phyloP scores from a whole-genome alignment of 2,329 filamentous ascomycete species.

The Rhinocladiella mackenziei region DNA sequence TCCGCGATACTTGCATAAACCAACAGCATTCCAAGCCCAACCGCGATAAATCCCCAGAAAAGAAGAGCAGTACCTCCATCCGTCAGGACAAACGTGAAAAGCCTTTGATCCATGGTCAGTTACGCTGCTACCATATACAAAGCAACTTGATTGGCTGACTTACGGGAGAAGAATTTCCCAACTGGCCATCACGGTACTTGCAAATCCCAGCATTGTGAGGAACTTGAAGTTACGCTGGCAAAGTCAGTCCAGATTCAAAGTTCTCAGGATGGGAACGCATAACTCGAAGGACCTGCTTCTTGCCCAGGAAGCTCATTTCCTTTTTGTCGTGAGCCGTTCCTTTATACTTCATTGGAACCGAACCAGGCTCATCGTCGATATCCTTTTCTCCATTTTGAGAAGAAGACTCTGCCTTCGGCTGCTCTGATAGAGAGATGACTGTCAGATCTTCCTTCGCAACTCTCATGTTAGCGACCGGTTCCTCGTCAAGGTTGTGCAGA shows the following conservation, averaged over 20 bases:
- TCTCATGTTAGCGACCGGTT: neutral
- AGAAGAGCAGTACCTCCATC: conserved; percentile 53
- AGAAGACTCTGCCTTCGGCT: conserved; percentile 1
- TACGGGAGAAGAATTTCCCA: conserved; percentile 44
- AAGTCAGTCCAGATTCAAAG: conserved; percentile 6
- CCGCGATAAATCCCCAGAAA: conserved; percentile 38
- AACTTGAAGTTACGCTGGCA: conserved; percentile 45
- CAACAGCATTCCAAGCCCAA: conserved; percentile 19
- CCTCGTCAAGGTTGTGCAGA: too few species aligned
- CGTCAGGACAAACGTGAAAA: conserved; percentile 25
- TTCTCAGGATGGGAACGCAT: conserved; percentile 7
- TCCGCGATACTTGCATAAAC: conserved; percentile 41
- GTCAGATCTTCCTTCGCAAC: neutral
- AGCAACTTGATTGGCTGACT: too few species aligned
- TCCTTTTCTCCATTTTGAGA: conserved; percentile 2
- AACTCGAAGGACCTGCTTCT: conserved; percentile 40
- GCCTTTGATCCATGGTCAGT: neutral
- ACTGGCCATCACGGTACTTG: conserved; percentile 41
- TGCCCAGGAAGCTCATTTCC: conserved; percentile 40
- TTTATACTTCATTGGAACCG: conserved; percentile 37
- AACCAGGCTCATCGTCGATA: conserved; percentile 4
- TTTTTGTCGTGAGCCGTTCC: conserved; percentile 37
- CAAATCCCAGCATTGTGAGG: conserved; percentile 45
- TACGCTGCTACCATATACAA: too few species aligned
- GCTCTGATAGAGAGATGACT: conserved; percentile 4